Evolutionary conservation across 2,329 filamentous ascomycete genomes (phyloP).

Genomic region (Exophiala mesophila): DNA sequence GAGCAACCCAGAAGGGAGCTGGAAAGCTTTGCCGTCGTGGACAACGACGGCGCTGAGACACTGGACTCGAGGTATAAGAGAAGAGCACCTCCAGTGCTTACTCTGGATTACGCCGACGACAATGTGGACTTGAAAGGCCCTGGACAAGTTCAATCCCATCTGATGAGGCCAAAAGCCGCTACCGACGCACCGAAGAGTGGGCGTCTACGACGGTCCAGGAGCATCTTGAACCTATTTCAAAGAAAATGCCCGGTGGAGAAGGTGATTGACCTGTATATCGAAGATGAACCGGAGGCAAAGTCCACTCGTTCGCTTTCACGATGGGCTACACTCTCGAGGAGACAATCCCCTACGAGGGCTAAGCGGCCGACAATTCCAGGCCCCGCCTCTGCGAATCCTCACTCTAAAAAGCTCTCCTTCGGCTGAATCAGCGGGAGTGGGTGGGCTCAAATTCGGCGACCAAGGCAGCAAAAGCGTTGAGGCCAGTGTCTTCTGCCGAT

Average conservation of each 20-base stretch:
- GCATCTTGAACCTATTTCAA: slow-evolving; percentile 20
- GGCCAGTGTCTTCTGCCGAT: slow-evolving; percentile 9
- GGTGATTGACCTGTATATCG: slow-evolving; percentile 24
- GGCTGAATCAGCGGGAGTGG: too few relatives aligned
- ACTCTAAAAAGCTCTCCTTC: too few relatives aligned
- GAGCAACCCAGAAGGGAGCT: slow-evolving; percentile 22
- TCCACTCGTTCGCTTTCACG: background rate
- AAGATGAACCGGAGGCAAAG: slow-evolving; percentile 16
- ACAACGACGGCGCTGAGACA: slow-evolving; percentile 16
- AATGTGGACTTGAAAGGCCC: background rate
- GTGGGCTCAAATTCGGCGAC: slow-evolving; percentile 12
- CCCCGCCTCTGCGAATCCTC: slow-evolving; percentile 1
- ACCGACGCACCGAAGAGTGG: background rate
- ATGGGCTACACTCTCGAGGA: slow-evolving; percentile 8
- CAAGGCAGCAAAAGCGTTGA: slow-evolving; percentile 16
- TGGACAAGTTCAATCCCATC: slow-evolving; percentile 1
- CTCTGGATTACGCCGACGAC: slow-evolving; percentile 9
- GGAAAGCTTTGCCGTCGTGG: slow-evolving; percentile 17
- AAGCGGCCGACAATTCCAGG: slow-evolving; percentile 10
- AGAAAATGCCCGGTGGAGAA: slow-evolving; percentile 19
- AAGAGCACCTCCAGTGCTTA: slow-evolving; percentile 7
- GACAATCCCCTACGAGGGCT: slow-evolving; percentile 3
- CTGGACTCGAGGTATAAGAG: slow-evolving; percentile 13
- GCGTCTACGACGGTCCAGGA: slow-evolving; percentile 13
- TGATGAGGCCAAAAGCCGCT: background rate